Evolutionary conservation across 352 stramenopile species (phyloP).

Genomic region (Phytopythium delawarense): DNA sequence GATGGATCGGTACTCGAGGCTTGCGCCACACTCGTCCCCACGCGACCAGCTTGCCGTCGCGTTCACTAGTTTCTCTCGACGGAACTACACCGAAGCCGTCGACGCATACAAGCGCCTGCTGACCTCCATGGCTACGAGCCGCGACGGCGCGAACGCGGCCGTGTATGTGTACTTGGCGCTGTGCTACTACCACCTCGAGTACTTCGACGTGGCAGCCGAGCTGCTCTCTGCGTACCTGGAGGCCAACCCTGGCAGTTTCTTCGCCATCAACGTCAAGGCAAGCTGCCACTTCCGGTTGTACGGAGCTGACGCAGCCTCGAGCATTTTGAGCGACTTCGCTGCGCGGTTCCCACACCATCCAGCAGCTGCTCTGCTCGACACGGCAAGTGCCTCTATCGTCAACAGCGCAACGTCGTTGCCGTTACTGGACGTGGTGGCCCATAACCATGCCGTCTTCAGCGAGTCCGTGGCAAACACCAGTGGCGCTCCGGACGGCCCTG

Average conservation of each 20-base stretch:
- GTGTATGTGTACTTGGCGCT: constrained; percentile 72
- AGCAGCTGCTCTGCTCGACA: constrained; percentile 7
- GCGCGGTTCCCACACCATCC: constrained; percentile 43
- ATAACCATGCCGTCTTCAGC: constrained; percentile 56
- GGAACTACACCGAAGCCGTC: constrained; percentile 59
- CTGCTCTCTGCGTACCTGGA: constrained; percentile 55
- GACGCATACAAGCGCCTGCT: constrained; percentile 73
- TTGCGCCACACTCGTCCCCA: constrained; percentile 18
- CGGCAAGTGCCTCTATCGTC: background rate
- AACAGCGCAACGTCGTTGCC: background rate
- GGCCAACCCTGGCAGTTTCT: constrained; percentile 42
- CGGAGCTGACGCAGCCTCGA: constrained; percentile 44
- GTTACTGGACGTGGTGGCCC: constrained; percentile 32
- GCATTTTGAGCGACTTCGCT: constrained; percentile 83
- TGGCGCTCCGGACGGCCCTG: background rate
- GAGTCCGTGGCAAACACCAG: constrained; percentile 13
- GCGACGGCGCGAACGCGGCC: constrained; percentile 11
- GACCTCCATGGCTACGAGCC: constrained; percentile 6
- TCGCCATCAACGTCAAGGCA: constrained; percentile 70
- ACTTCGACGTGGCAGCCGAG: constrained; percentile 68
- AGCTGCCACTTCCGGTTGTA: constrained; percentile 60
- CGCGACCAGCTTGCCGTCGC: constrained; percentile 44
- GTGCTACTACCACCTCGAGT: constrained; percentile 72
- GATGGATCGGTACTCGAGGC: constrained; percentile 67
- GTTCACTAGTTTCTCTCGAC: constrained; percentile 35